Base-by-base conservation (phyloP, 257 asterid species). In the Solanum clarkiae region DNA sequence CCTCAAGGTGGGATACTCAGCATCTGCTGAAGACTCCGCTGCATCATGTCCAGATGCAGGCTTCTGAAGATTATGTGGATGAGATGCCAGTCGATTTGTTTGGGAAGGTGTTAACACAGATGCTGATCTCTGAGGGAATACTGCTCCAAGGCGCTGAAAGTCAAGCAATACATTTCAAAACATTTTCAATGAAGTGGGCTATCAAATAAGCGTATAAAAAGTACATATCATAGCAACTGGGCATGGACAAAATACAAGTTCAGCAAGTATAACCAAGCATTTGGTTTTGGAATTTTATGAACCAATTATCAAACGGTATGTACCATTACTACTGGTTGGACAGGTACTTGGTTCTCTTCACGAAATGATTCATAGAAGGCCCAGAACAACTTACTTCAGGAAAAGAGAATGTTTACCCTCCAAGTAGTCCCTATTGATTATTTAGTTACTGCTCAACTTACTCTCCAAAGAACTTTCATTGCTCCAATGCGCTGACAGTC, bases 1-100 rank as follows among this genome's bases (percentile, higher is more conserved):
- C 99, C 96, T 97, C 91, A 97, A 88, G 85, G 98, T 90, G 81
- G 99, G 99, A 91, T 91, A 93, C 83, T 97, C 98, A 72, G 98
- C 96, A 93, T 92, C 99, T 26, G 96, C 95, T 85, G 99, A 93
- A 86, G 99, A 87, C 91, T 94, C 98, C 20, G 95, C 92, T 84
- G 89, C 94, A 83, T 93, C 93, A 18, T 87, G 88, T 81, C 92
- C 86, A 84, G 95, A 40, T 66, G 92, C 98, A 45, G 94, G 83
- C 86, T 92, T 92, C 49, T 90, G 98, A 81, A 93, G 84, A 88
- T 95, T 95, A 10, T 24, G 87, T 16, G 80, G 87, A 44, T 51
- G 60, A 40, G 54, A 42, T 8, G 42, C 29, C 11, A 49, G 44
- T 17, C 42, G 79, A 49, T 63, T 84, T 60, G 80, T 20, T 55